Evolutionary conservation across 306 rosid species (phyloP).

Genomic region (Morella rubra): DNA sequence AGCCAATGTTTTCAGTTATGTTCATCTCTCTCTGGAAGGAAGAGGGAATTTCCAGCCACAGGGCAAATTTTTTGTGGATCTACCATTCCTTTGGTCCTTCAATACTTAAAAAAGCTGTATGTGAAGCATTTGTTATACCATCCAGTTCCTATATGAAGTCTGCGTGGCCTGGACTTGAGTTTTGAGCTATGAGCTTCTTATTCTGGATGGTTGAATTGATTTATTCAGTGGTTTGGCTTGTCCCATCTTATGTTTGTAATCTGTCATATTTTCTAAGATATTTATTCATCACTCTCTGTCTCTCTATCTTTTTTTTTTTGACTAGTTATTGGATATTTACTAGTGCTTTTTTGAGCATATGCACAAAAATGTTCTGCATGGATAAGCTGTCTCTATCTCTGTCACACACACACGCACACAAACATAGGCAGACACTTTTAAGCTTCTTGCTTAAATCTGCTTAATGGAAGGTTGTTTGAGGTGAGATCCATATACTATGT

Average conservation of each 20-base stretch:
- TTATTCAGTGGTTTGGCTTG: not conserved
- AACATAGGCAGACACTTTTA: no score
- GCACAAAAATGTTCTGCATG: not conserved
- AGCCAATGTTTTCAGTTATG: not conserved
- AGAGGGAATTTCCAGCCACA: not conserved
- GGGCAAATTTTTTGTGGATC: not conserved
- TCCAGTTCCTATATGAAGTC: not conserved
- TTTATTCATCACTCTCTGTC: not conserved
- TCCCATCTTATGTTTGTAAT: not conserved
- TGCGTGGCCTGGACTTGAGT: not conserved
- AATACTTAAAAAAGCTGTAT: not conserved
- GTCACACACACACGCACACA: no score
- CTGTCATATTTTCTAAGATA: not conserved
- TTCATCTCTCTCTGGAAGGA: not conserved
- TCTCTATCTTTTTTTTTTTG: no score
- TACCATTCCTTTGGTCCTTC: not conserved
- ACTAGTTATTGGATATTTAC: no score
- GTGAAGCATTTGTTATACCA: not conserved
- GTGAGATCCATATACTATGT: not conserved
- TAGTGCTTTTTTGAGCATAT: constrained; percentile 1
- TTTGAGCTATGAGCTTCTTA: not conserved
- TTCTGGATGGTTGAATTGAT: not conserved
- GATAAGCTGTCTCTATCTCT: not conserved
- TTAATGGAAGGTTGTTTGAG: not conserved
- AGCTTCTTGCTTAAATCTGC: no score